Percentiles rank a stretch among this genome's conserved stretches.
phyloP scores from a whole-genome alignment of 768 basidiomycete genomes.

The Serendipita sp. region DNA sequence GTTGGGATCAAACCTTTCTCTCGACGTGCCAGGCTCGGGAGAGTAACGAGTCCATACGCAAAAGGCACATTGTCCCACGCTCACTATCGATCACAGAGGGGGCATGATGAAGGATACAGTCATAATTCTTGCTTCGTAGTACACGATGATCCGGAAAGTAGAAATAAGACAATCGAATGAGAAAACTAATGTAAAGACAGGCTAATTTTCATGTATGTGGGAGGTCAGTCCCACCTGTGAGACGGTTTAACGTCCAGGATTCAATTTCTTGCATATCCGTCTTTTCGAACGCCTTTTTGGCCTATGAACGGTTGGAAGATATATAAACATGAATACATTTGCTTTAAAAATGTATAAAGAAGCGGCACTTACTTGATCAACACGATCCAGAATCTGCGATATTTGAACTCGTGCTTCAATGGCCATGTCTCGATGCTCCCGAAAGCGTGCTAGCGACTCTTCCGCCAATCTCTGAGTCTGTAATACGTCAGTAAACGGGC shows the following conservation, averaged over 20 bases:
- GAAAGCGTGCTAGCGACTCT: background rate
- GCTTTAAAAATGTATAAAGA: background rate
- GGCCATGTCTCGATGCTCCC: slow-evolving; percentile 1
- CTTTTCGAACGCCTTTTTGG: background rate
- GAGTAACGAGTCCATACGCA: no score
- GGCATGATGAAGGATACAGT: no score
- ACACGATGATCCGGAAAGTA: background rate
- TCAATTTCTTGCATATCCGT: background rate
- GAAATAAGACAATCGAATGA: background rate
- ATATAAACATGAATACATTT: no score
- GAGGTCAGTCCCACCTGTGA: background rate
- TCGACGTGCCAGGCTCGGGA: no score
- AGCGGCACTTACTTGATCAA: background rate
- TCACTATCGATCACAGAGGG: no score
- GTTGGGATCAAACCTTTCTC: no score
- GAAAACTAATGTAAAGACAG: background rate
- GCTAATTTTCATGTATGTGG: background rate
- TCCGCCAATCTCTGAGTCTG: background rate
- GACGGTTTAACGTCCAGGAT: background rate
- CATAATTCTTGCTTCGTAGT: no score
- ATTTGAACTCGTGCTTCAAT: background rate
- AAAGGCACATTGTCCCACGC: no score
- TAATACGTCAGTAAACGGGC: background rate
- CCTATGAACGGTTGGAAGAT: background rate
- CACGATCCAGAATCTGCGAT: background rate